Evolutionary conservation across 176 grass and related monocot genomes (phyloP), one percentile per base, ranked within the genome.

Genomic region (Zea luxurians): DNA sequence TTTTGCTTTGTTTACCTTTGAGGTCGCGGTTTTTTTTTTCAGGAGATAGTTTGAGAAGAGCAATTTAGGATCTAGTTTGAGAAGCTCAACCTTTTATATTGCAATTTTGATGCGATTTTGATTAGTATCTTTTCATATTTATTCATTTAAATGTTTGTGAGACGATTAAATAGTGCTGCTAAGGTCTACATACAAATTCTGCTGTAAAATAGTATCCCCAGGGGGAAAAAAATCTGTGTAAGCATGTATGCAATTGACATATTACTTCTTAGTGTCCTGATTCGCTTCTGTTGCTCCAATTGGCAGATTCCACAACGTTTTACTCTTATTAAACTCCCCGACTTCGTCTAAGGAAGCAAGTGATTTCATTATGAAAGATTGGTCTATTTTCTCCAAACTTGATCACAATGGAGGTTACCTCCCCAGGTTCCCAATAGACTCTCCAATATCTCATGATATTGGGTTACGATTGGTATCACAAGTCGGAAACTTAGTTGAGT

Each of bases 301-400:
- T 61, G 49, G 21, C 78, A 82, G 82, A 71, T 66, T 63, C 8
- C 6, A 62, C 16, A 27, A 35, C 64, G 7, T 48, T 80, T 10
- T 38, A 53, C 54, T 12, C 46, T 3, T 15, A 37, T 42, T 61
- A 36, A 61, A 53, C 66, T 72, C 64, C 6, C 13, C 4, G 3
- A 15, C 2, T 17, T 36, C 11, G 2, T 45, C 5, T 15, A n/a
- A 66, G 21, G 58, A 44, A 66, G 15, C 66, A 37, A 80, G 48
- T 44, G 20, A 7, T 44, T 64, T 81, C 78, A 83, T 10, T 27
- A 99, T 99, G 96, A 95, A 88, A 87, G 82, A 89, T 52, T 89
- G 73, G 80, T 79, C 58, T 20, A 68, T 87, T 61, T 85, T 92
- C 35, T 73, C 92, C 83, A 94, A 79, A 76, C 34, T 92, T 66